Percentiles rank a stretch among this genome's conserved stretches.
Conservation (phyloP, 768 basidiomycete species). For the Trametes punicea region DNA sequence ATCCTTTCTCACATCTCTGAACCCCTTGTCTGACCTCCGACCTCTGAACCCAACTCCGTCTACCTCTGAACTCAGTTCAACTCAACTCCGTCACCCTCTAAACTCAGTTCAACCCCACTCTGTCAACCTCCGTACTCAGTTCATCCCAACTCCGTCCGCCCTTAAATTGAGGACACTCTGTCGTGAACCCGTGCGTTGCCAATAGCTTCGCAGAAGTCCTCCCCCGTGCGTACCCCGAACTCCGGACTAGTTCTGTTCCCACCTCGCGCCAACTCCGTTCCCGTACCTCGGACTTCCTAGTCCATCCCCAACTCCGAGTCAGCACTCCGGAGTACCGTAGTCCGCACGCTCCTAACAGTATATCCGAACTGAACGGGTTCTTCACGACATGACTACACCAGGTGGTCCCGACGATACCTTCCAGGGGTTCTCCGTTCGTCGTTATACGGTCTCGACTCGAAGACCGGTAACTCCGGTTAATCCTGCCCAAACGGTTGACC, state of each 20-base stretch:
- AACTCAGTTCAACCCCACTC: too few species aligned
- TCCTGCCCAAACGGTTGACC: background rate
- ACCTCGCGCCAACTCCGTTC: too few species aligned
- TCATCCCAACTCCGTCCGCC: background rate
- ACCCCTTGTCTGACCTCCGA: background rate
- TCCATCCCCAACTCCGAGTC: background rate
- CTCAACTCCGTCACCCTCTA: too few species aligned
- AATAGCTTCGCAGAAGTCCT: background rate
- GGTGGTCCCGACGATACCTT: background rate
- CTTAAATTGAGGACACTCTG: background rate
- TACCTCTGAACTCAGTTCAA: too few species aligned
- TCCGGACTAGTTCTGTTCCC: too few species aligned
- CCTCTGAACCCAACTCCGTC: too few species aligned
- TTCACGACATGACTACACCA: background rate
- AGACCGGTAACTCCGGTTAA: background rate
- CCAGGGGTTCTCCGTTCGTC: background rate
- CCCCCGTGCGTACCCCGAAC: background rate
- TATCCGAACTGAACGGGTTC: background rate
- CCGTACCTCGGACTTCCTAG: too few species aligned
- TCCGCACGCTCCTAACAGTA: background rate
- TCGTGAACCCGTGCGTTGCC: background rate
- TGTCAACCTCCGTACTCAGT: too few species aligned
- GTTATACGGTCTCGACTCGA: background rate
- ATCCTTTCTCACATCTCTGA: background rate
- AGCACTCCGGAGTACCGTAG: background rate